phyloP scores from a whole-genome alignment of 2,329 filamentous ascomycete genomes.

The Eutypa lata region DNA sequence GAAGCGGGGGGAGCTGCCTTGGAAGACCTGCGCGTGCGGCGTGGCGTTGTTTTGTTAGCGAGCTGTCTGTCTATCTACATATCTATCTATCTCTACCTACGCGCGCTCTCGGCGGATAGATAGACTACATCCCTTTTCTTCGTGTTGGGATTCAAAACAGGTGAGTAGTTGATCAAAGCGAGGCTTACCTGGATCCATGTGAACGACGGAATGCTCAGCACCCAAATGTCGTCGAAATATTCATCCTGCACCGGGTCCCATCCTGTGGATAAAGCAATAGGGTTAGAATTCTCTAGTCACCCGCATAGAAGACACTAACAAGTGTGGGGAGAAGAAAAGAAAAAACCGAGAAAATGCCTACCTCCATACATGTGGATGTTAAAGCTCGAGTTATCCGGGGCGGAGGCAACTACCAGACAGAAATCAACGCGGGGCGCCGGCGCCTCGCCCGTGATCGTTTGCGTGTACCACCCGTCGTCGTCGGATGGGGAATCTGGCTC shows the following conservation, averaged over 20 bases:
- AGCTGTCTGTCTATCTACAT: too few relatives aligned
- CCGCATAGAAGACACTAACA: too few relatives aligned
- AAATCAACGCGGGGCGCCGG: constrained; percentile 40
- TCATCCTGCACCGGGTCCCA: constrained; percentile 20
- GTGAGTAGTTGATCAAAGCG: too few relatives aligned
- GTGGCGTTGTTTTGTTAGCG: too few relatives aligned
- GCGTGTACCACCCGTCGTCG: constrained; percentile 39
- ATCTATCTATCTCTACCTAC: too few relatives aligned
- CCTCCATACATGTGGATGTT: constrained; percentile 52
- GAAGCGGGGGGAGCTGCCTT: constrained; percentile 32
- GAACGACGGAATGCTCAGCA: constrained; percentile 44
- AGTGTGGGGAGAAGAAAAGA: too few relatives aligned
- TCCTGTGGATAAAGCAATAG: not conserved
- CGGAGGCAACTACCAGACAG: constrained; percentile 37
- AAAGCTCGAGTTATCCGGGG: constrained; percentile 42
- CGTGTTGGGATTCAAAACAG: too few relatives aligned
- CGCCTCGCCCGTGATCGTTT: constrained; percentile 37
- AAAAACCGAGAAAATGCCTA: constrained; percentile 8
- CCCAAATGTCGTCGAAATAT: constrained; percentile 39
- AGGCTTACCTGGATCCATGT: constrained; percentile 35
- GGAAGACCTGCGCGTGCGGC: constrained; percentile 24
- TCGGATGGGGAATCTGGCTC: constrained; percentile 20
- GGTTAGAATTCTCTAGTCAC: too few relatives aligned
- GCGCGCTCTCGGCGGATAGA: too few relatives aligned
- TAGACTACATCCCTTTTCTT: too few relatives aligned